These are phyloP conservation scores for Pleodorina starrii DNA, from an alignment of 139 green algal genomes.

Conservation along the genomic window DNA sequence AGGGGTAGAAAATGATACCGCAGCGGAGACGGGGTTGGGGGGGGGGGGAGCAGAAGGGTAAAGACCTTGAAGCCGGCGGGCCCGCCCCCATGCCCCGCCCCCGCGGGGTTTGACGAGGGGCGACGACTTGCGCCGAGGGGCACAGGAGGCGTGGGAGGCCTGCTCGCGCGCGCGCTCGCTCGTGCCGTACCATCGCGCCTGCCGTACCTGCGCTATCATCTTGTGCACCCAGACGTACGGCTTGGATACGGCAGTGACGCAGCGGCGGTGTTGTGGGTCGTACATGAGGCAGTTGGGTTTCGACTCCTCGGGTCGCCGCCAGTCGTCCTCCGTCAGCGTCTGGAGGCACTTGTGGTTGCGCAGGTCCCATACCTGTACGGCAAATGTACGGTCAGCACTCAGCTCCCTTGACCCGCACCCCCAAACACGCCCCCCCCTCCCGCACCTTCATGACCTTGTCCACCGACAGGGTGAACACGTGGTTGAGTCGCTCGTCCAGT, in stretches of 20 bases:
- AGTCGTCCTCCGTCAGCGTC: constrained; percentile 81
- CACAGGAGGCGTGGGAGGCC: too few relatives aligned
- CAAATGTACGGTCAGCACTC: neutral
- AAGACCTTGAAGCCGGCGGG: too few relatives aligned
- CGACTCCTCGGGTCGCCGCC: constrained; percentile 71
- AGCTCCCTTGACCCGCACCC: neutral
- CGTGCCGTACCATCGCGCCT: too few relatives aligned
- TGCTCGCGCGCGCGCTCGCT: too few relatives aligned
- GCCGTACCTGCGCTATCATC: constrained; percentile 59
- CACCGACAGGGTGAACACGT: constrained; percentile 79
- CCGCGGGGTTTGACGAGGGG: too few relatives aligned
- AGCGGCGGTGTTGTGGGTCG: constrained; percentile 67
- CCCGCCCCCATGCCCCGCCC: too few relatives aligned
- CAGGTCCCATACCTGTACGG: constrained; percentile 81
- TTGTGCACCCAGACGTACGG: constrained; percentile 83
- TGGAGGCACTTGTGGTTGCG: constrained; percentile 87
- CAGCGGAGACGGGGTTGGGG: too few relatives aligned
- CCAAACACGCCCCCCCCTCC: neutral
- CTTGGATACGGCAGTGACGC: constrained; percentile 72
- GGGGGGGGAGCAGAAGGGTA: too few relatives aligned
- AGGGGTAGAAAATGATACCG: too few relatives aligned
- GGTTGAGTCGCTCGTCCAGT: constrained; percentile 79
- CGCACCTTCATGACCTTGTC: constrained; percentile 83
- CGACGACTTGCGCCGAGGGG: too few relatives aligned
- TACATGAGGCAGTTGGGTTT: constrained; percentile 76